Conservation (phyloP, 192 early-diverging fungal genomes). For the Funneliformis geosporum region DNA sequence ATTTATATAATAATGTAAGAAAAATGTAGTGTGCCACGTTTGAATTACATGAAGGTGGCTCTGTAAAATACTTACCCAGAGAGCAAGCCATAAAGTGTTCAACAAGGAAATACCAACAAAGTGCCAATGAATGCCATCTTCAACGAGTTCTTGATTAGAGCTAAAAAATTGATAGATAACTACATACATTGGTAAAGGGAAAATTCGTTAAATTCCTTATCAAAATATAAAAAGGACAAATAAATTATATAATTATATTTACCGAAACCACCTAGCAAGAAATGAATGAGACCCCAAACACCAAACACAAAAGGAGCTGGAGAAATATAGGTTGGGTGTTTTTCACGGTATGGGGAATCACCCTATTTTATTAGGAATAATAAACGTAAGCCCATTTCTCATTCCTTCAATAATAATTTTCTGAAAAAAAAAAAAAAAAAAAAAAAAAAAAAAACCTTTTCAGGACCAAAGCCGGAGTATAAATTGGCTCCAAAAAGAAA, state of each 20-base stretch:
- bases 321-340: conserved; percentile 63
- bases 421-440: background rate
- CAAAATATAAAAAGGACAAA: background rate
- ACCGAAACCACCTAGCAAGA: conserved; percentile 61
- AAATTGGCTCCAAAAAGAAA: background rate
- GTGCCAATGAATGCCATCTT: conserved; percentile 61
- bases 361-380: conserved; percentile 8
- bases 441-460: background rate
- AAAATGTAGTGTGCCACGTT: background rate
- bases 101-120: conserved; percentile 62
- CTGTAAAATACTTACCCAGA: conserved; percentile 52
- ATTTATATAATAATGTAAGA: background rate
- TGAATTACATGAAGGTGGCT: background rate
- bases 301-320: conserved; percentile 62
- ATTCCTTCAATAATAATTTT: background rate
- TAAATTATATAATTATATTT: background rate
- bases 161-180: conserved; percentile 64
- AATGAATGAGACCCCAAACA: conserved; percentile 66
- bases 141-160: conserved; percentile 51
- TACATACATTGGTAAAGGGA: background rate
- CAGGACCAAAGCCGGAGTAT: background rate
- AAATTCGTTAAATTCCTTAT: background rate
- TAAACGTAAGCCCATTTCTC: background rate
- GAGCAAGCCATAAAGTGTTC: conserved; percentile 59
- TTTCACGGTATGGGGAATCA: conserved; percentile 38